Evolutionary conservation across 257 asterid genomes (phyloP), one percentile per base, ranked within the genome.

Genomic region (Lycium ferocissimum): DNA sequence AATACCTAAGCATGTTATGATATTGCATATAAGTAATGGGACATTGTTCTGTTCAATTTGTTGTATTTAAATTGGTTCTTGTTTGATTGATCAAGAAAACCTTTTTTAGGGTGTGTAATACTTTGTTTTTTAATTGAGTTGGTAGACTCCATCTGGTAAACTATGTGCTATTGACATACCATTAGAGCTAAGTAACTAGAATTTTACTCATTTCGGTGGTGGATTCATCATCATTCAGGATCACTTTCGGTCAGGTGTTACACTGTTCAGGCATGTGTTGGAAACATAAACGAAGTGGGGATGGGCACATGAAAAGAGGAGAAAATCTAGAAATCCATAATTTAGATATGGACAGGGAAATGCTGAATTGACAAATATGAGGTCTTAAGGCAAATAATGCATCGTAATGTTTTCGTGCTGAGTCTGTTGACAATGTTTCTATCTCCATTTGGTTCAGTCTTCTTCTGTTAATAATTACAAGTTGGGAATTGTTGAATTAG

Each of bases 31-130:
- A 3, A 13, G n/a, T 22, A 45, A 45, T n/a, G 59, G n/a, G 18
- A 53, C 11, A 11, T 18, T 73, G 59, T 45, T 71, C 79, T 43
- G 17, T 45, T 72, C 58, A 72, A 72, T 72, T 45, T 72, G 58
- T 72, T 72, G 58, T 72, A 45, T 72, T 1, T 71, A 43, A 43
- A 58, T 45, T 72, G 58, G 58, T 72, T 72, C 58, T 72, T 18
- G 18, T 45, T 45, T 45, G 58, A 43, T 72, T 72, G 58, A 72
- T 72, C 38, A 72, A 4, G 80, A 4, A 14, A 71, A 40, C 4
- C 53, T 45, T n/a, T 47, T 33, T 11, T 20, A n/a, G 40, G 35
- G 17, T 70, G 33, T 70, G 13, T 12, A n/a, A 15, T 45, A n/a
- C 38, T 0, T 20, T 73, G n/a, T 20, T 47, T 40, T 35, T 72